Conservation (phyloP, 257 asterid genomes). For the Salvia miltiorrhiza region DNA sequence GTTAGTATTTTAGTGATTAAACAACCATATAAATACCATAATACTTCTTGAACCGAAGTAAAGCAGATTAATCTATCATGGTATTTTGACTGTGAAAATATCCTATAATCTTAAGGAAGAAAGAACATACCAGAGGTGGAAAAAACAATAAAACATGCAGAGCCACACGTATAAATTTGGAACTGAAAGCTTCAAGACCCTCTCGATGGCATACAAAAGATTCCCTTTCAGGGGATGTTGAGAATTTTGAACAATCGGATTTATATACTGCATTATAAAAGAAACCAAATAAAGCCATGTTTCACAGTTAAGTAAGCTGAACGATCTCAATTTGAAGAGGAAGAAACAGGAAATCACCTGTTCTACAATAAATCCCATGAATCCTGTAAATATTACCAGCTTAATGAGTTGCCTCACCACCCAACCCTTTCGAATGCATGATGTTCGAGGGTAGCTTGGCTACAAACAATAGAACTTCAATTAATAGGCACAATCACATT, state of each 20-base stretch:
- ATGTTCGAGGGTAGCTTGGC: conserved; percentile 90
- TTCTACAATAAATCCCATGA: conserved; percentile 89
- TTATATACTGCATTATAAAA: conserved; percentile 73
- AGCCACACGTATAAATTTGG: conserved; percentile 98
- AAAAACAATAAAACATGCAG: conserved; percentile 96
- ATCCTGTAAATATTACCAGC: conserved; percentile 82
- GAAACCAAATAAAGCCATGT: conserved; percentile 22
- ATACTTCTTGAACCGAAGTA: conserved; percentile 15
- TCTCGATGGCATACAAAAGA: conserved; percentile 80
- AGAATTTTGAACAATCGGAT: conserved; percentile 89
- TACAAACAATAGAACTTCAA: conserved; percentile 32
- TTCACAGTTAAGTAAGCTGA: not conserved
- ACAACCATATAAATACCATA: conserved; percentile 8
- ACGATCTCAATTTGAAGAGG: conserved; percentile 4
- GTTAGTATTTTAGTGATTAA: no score
- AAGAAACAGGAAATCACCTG: conserved; percentile 57
- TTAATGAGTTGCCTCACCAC: conserved; percentile 84
- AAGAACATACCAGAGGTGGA: conserved; percentile 86
- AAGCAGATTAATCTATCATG: conserved; percentile 10
- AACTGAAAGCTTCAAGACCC: conserved; percentile 96
- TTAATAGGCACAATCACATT: conserved; percentile 15
- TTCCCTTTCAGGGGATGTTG: conserved; percentile 94
- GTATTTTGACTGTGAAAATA: conserved; percentile 2
- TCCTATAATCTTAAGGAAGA: conserved; percentile 15
- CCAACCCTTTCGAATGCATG: conserved; percentile 93